Percentiles rank a stretch among this genome's conserved stretches.
Conservation (phyloP, 225 moss, liverwort and hornwort genomes). For the Rhytidiadelphus loreus region DNA sequence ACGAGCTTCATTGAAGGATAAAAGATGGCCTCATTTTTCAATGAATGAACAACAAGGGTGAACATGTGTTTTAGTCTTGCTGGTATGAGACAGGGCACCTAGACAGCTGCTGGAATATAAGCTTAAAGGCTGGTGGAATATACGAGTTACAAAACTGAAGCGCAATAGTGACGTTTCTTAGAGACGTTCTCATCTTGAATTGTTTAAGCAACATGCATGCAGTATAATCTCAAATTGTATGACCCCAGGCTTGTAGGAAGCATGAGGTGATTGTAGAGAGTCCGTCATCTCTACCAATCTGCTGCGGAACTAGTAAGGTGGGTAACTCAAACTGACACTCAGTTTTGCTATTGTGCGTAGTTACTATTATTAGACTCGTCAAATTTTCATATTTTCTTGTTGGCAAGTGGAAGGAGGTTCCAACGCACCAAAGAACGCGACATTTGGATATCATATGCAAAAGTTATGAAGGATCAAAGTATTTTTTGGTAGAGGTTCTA, state of each 20-base stretch:
- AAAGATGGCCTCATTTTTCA: neutral
- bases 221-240: neutral
- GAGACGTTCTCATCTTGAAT: neutral
- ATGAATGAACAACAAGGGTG: neutral
- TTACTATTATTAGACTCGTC: neutral
- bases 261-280: neutral
- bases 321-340: neutral
- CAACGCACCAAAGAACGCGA: fast-evolving
- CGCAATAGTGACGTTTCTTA: neutral
- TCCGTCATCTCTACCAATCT: neutral
- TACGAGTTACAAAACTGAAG: neutral
- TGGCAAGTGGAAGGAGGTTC: neutral
- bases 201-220: neutral
- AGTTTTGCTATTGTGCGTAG: neutral
- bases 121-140: neutral
- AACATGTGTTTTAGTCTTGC: neutral
- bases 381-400: neutral
- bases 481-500: neutral
- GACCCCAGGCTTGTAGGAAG: neutral
- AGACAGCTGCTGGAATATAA: neutral
- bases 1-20: neutral
- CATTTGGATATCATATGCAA: neutral
- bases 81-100: neutral
- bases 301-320: neutral
- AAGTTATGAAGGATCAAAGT: neutral